Base-by-base conservation (phyloP, 2,329 filamentous ascomycete species). In the Diaporthe ampelina region DNA sequence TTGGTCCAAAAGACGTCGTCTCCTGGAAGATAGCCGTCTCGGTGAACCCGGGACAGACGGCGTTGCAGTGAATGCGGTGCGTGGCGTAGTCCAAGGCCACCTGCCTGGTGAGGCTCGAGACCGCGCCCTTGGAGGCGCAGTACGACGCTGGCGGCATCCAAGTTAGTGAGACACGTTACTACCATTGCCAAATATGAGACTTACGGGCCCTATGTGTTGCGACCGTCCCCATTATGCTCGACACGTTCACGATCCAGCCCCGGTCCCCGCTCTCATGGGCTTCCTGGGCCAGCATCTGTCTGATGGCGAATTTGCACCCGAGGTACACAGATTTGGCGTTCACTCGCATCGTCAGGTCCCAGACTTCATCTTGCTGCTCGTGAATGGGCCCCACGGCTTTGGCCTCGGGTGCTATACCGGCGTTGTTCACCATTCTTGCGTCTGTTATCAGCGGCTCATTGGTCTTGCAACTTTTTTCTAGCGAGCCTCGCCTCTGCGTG, bases 61-160 rank as follows among this genome's bases (percentile, higher is more conserved):
- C 87, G 76, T 90, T 90, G 45, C 85, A 84, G 75, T 90, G 88
- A 35, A 90, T 88, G 0, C 83, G 80, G 15, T 86, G 78, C 0
- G 79, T 78, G 0, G 85, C 88, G 76, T 88, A 89, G 54, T 90
- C 88, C 48, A 87, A 75, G 0, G 88, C 88, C 0, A 88, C 82
- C 11, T 84, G 80, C 45, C 84, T 83, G 0, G 88, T 90, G 5
- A 90, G 75, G n/a, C 85, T 86, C 4, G 85, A 81, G 0, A 89
- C 86, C 0, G 86, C 87, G 8, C 86, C 86, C 75, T 90, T 90
- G 0, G 85, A 86, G 0, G 87, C 83, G 15, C 82, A 81, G 67
- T 90, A 90, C 0, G 83, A 83, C 1, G 77, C 82, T 82, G 32
- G 75, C 61, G 24, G 19, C 40, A 26, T 70, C 15, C 17, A 4